Evolutionary conservation across 768 basidiomycete genomes (phyloP), one percentile per base, ranked within the genome.

Genomic region (Tulasnella calospora): DNA sequence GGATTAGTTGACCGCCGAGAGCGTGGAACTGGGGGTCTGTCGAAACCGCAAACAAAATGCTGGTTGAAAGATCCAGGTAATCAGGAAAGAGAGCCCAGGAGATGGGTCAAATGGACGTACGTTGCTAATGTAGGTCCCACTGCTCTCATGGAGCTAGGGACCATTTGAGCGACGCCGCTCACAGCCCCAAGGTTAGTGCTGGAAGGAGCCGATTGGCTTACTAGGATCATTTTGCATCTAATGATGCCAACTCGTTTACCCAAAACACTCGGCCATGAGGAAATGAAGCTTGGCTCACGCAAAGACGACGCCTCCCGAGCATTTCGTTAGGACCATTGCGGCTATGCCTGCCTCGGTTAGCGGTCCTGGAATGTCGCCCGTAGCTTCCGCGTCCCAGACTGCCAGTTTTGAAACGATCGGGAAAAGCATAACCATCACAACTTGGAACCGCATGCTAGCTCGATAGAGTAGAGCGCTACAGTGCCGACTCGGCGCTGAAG

Each of bases 91-190:
- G 6, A 15, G 35, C 27, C 12, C 73, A 36, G 21, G 21, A 21
- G 19, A 30, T 21, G 30, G n/a, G 8, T 4, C 27, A 27, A 41
- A 71, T 9, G 27, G 35, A 75, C 76, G n/a, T 55, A 78, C 77
- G 77, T 78, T 27, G 77, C 77, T 40, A 78, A 27, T 8, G 77
- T 71, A 15, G 79, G 79, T 36, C 71, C 79, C 55, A 78, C 36
- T 7, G 79, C 69, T 17, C 79, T 15, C 78, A 72, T 76, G 17
- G 67, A 35, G 78, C 79, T 80, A 8, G 79, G 73, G 27, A 72
- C 44, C 79, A 80, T 80, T 73, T 80, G 79, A 17, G 79, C 79
- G 6, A 80, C 78, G 15, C 79, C 76, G 51, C 79, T 80, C 33
- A 80, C 79, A n/a, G 78, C 69, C 3, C 79, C 79, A 6, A 80